Evolutionary conservation across 768 basidiomycete species (phyloP), one percentile per base, ranked within the genome.

Genomic region (Naganishia friedmannii): DNA sequence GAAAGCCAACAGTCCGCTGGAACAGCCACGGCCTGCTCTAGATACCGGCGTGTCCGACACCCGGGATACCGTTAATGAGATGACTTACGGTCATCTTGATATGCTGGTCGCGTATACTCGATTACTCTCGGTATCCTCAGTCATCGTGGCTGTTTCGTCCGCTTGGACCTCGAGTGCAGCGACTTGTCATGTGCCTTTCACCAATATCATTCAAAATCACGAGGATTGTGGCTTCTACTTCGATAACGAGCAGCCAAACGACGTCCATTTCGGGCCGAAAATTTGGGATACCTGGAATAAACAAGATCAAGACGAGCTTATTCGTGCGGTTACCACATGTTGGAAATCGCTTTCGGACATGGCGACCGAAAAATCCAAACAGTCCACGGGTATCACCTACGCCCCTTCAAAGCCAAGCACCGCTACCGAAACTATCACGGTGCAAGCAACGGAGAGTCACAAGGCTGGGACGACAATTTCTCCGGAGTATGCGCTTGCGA

Each of bases 91-190:
- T 2, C 37, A 12, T 29, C 23, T 63, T 26, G 60, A 63, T 42
- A 13, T 46, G 23, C 32, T 63, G 23, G 60, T 63, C 60, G 42
- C 60, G 13, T 63, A 45, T 63, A 45, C 60, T 26, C 37, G 28
- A 19, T 26, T 42, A 13, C 0, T 26, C 23, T 42, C 39, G 29
- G 39, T 23, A 13, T 34, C 60, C n/a, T 37, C 39, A n/a, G 26
- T 63, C 29, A 45, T 63, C 26, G n/a, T 63, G 12, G 60, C 37
- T 5, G 15, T 63, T 1, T 29, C 60, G 19, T 26, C 37, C 21
- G 21, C 60, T 9, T 26, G 37, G 23, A 45, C 1, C 9, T 21
- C n/a, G 12, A 42, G 23, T 63, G 12, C 8, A 1, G 39, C 39
- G 4, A 26, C 60, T 4, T 34, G 34, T 17, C 6, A 26, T 9